Conservation (phyloP, 306 rosid genomes). For the Fragaria vesca region DNA sequence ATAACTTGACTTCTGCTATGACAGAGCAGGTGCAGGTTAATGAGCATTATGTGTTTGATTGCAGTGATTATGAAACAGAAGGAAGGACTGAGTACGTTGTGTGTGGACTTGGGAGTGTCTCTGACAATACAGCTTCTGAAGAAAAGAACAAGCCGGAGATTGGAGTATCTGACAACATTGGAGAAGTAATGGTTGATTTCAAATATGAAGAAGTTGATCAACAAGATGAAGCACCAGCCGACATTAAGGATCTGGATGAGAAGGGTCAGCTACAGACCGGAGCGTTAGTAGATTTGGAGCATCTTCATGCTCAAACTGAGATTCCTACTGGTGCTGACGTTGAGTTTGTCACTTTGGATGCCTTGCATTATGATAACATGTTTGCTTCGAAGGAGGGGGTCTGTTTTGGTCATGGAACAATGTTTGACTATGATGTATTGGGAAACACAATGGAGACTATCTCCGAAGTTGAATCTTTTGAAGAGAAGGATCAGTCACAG, state of each 20-base stretch:
- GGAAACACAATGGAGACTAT: neutral
- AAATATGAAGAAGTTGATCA: neutral
- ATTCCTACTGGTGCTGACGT: neutral
- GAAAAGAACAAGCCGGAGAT: neutral
- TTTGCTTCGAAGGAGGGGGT: neutral
- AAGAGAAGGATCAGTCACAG: neutral
- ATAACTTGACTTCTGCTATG: constrained; percentile 44
- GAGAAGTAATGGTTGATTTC: neutral
- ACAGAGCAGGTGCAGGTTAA: constrained; percentile 7
- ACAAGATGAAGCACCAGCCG: neutral
- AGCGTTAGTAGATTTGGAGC: neutral
- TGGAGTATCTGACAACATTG: neutral
- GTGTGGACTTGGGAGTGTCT: constrained; percentile 2
- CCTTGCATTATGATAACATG: neutral
- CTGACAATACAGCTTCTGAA: neutral
- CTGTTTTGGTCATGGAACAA: neutral
- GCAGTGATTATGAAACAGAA: constrained; percentile 11
- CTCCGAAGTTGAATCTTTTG: neutral
- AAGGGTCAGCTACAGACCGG: neutral
- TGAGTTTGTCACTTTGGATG: neutral
- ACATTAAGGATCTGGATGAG: neutral
- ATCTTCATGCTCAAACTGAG: neutral
- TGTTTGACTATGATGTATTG: neutral
- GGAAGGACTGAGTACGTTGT: constrained; percentile 1
- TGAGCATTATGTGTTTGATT: constrained; percentile 33